These are phyloP conservation scores for Pleurotus tuoliensis DNA, from an alignment of 768 basidiomycete genomes.

Conservation along the genomic window DNA sequence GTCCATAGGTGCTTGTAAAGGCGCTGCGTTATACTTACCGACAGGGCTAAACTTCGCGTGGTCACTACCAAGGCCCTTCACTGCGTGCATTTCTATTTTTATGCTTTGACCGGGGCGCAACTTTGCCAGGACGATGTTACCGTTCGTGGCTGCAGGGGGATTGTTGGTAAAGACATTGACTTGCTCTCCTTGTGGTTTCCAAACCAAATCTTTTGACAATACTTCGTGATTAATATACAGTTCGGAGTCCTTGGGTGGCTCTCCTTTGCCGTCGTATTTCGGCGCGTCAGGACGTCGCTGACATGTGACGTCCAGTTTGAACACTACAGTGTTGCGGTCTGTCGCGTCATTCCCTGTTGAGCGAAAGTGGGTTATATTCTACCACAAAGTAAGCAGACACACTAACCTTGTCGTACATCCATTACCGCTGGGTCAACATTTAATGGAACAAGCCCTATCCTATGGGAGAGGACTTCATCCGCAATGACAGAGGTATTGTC, in stretches of 20 bases:
- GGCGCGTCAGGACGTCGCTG: slow-evolving; percentile 53
- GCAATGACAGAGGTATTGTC: slow-evolving; percentile 93
- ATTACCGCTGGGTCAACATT: slow-evolving; percentile 79
- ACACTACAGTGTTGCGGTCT: slow-evolving; percentile 90
- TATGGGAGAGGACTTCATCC: slow-evolving; percentile 90
- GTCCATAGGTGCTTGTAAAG: not conserved
- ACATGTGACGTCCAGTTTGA: slow-evolving; percentile 70
- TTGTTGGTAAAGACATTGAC: slow-evolving; percentile 46
- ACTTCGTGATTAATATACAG: slow-evolving; percentile 74
- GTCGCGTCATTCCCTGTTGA: slow-evolving; percentile 61
- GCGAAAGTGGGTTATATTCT: not conserved
- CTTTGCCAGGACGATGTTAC: slow-evolving; percentile 86
- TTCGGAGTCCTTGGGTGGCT: slow-evolving; percentile 42
- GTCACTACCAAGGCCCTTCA: slow-evolving; percentile 90
- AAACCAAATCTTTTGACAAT: slow-evolving; percentile 62
- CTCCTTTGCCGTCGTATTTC: slow-evolving; percentile 26
- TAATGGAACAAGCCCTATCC: slow-evolving; percentile 87
- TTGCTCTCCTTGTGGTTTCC: slow-evolving; percentile 85
- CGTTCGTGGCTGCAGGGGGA: slow-evolving; percentile 65
- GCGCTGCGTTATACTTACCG: slow-evolving; percentile 42
- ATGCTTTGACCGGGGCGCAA: slow-evolving; percentile 88
- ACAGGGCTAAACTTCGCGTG: slow-evolving; percentile 98
- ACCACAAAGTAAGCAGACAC: not conserved
- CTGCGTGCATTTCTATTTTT: slow-evolving; percentile 81
- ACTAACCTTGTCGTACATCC: slow-evolving; percentile 44